A percentile compares a stretch with the other conserved stretches of the same genome.
These are phyloP conservation scores for Podospora pseudocomata DNA, from an alignment of 495 filamentous ascomycete genomes.

Conservation along the genomic window DNA sequence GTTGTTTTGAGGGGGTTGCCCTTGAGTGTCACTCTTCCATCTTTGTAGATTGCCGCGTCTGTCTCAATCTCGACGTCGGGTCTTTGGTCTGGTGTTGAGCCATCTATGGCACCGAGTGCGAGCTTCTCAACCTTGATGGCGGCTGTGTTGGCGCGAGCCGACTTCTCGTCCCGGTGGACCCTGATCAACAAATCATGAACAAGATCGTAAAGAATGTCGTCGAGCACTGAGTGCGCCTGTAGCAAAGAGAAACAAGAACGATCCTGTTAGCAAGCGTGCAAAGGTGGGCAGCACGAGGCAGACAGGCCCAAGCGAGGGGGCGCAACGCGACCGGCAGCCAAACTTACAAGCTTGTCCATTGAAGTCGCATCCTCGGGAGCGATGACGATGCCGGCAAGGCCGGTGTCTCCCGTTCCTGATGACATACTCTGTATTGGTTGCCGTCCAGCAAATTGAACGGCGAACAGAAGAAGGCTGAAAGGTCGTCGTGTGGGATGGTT, in stretches of 20 bases:
- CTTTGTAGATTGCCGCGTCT: conserved; percentile 66
- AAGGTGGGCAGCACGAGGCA: background rate
- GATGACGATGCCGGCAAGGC: conserved; percentile 49
- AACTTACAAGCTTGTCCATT: conserved; percentile 47
- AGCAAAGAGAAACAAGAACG: background rate
- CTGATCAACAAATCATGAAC: conserved; percentile 67
- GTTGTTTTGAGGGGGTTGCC: conserved; percentile 73
- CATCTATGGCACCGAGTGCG: conserved; percentile 52
- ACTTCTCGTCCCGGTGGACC: conserved; percentile 70
- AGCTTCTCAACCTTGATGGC: conserved; percentile 68
- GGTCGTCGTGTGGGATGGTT: conserved; percentile 1
- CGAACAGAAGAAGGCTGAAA: background rate
- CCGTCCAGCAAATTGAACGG: background rate
- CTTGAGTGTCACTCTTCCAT: conserved; percentile 66
- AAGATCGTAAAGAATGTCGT: conserved; percentile 69
- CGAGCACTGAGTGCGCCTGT: conserved; percentile 55
- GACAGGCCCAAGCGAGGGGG: background rate
- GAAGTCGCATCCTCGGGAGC: conserved; percentile 38
- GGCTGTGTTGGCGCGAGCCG: conserved; percentile 66
- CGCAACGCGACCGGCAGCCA: conserved; percentile 2
- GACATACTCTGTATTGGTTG: conserved; percentile 32
- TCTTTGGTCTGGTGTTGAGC: conserved; percentile 37
- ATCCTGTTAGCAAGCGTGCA: conserved; percentile 8
- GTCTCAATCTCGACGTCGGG: conserved; percentile 60
- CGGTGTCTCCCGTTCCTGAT: conserved; percentile 31